Conservation (phyloP, 805 yeast genomes). For the Pichia manshurica region DNA sequence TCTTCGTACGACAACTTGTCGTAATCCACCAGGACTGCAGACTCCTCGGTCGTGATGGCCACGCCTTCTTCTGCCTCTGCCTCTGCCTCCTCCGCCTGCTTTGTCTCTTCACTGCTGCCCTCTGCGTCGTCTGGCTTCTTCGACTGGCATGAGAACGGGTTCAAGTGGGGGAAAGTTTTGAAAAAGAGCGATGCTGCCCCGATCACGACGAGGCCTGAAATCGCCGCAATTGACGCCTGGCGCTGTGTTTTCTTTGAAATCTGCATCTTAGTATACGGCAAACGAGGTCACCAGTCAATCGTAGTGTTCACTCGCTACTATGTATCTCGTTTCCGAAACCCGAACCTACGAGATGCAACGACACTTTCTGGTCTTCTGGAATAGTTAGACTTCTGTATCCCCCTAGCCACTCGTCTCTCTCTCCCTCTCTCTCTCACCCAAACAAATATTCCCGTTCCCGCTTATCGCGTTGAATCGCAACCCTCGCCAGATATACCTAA, state of each 20-base stretch:
- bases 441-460: background rate
- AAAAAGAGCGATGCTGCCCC: conserved; percentile 40
- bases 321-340: too few species aligned
- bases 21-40: conserved; percentile 1
- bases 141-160: conserved; percentile 13
- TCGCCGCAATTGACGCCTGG: conserved; percentile 34
- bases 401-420: too few species aligned
- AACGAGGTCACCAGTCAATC: too few species aligned
- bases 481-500: background rate
- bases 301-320: too few species aligned
- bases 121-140: background rate
- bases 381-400: too few species aligned
- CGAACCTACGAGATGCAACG: too few species aligned
- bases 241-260: conserved; percentile 19
- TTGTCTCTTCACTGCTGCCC: conserved; percentile 14
- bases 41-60: conserved; percentile 23
- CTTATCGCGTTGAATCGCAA: conserved; percentile 2
- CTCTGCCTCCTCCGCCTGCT: conserved; percentile 20
- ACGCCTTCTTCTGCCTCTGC: conserved; percentile 11
- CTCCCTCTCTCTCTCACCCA: background rate
- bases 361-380: too few species aligned
- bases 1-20: background rate
- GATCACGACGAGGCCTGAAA: conserved; percentile 37
- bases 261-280: conserved; percentile 8
- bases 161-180: conserved; percentile 46